phyloP scores from a whole-genome alignment of 139 green algal genomes.

The Pleodorina starrii region DNA sequence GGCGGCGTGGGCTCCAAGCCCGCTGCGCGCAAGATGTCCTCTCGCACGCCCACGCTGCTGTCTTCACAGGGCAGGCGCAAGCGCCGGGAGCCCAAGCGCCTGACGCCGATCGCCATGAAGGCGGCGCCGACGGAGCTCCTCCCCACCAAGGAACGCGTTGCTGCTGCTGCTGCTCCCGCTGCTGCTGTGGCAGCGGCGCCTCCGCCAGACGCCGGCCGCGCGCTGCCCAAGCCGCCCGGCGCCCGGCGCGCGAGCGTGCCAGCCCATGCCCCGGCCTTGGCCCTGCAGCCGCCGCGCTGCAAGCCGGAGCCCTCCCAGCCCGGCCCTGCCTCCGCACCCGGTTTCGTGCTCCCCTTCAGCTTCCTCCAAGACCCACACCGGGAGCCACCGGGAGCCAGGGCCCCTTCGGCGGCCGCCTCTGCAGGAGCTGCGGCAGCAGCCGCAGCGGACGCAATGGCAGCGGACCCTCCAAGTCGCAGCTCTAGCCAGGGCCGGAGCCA shows the following conservation, averaged over 20 bases:
- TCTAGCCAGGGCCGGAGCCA: not conserved
- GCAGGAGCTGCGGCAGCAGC: not conserved
- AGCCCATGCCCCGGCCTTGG: no score
- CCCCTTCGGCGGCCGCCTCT: no score
- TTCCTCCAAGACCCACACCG: no score
- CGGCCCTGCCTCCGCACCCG: not conserved
- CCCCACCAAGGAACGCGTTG: no score
- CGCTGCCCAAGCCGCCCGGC: no score
- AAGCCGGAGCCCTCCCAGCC: not conserved
- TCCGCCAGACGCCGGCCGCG: no score
- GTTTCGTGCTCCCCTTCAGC: not conserved
- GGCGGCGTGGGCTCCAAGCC: not conserved
- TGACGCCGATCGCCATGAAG: constrained; percentile 5
- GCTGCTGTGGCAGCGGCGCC: no score
- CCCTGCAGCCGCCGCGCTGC: not conserved
- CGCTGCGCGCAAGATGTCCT: not conserved
- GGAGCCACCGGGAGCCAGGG: not conserved
- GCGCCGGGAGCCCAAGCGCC: not conserved
- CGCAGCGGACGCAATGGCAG: not conserved
- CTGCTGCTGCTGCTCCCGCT: no score
- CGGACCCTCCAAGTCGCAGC: not conserved
- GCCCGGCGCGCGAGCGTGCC: no score
- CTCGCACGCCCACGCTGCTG: constrained; percentile 2
- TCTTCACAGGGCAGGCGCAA: constrained; percentile 35
- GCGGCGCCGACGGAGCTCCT: no score